Evolutionary conservation across 306 rosid genomes (phyloP).

Genomic region (Fragaria nilgerrensis): DNA sequence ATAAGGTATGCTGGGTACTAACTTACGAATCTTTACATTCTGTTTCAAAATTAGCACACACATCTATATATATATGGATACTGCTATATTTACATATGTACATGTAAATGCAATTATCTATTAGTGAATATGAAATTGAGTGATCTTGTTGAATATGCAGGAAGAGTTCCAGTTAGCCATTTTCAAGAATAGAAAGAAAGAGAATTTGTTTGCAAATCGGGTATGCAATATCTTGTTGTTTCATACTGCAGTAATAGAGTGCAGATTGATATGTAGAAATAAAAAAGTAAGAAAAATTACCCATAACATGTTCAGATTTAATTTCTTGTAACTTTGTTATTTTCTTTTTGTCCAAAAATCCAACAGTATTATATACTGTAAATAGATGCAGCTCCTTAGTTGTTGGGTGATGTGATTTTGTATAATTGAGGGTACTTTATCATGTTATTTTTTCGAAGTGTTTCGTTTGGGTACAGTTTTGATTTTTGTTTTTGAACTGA

Average conservation of each 20-base stretch:
- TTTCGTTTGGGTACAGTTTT: constrained; percentile 4
- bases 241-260: background rate
- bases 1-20: constrained; percentile 52
- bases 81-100: background rate
- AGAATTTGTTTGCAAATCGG: constrained; percentile 84
- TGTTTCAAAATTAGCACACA: background rate
- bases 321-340: constrained; percentile 1
- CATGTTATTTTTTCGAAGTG: background rate
- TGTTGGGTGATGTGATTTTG: background rate
- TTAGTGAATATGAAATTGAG: background rate
- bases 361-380: background rate
- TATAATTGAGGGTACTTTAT: background rate
- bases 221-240: constrained; percentile 33
- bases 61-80: background rate
- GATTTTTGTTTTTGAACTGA: constrained; percentile 23
- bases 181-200: constrained; percentile 62
- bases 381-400: background rate
- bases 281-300: background rate
- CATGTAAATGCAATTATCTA: background rate
- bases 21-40: background rate
- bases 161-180: constrained; percentile 94
- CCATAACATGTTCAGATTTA: background rate
- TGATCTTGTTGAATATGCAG: constrained; percentile 48
- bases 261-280: background rate
- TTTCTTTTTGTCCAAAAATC: background rate